These are phyloP conservation scores for Aaosphaeria pasadenensis DNA, from an alignment of 2,329 filamentous ascomycete genomes.

Conservation along the genomic window DNA sequence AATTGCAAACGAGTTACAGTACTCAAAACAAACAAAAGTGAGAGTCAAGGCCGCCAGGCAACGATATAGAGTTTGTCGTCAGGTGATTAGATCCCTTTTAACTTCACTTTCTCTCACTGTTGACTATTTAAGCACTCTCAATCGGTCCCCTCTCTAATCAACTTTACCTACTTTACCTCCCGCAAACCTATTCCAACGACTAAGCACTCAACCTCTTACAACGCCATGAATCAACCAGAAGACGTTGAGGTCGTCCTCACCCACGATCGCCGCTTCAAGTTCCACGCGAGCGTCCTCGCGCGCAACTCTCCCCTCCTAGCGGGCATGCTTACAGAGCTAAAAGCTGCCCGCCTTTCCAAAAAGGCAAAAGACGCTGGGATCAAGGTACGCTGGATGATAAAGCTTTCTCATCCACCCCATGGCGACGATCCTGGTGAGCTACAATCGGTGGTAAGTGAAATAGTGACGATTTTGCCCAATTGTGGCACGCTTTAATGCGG, in stretches of 20 bases:
- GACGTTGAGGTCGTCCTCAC: conserved; percentile 33
- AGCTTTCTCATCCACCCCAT: conserved; percentile 21
- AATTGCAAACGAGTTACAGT: no score
- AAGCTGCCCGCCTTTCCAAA: conserved; percentile 22
- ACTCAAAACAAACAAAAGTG: no score
- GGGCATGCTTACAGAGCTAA: conserved; percentile 25
- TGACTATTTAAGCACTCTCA: no score
- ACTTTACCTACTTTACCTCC: background rate
- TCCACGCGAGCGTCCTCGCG: conserved; percentile 34
- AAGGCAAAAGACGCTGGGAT: conserved; percentile 21
- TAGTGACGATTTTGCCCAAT: background rate
- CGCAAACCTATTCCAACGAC: background rate
- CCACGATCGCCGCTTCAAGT: conserved; percentile 25
- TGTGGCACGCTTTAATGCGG: background rate
- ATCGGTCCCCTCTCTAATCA: no score
- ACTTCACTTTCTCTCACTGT: no score
- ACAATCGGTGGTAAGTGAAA: conserved; percentile 23
- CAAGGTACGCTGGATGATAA: conserved; percentile 31
- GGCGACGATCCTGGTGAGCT: conserved; percentile 19
- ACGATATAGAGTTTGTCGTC: no score
- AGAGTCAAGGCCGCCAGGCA: no score
- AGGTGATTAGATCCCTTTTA: no score
- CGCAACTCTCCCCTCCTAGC: conserved; percentile 30
- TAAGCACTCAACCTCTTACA: background rate
- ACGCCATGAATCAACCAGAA: conserved; percentile 25